Conservation (phyloP, 1,139 yeast species). For the Sugiyamaella japonica region DNA sequence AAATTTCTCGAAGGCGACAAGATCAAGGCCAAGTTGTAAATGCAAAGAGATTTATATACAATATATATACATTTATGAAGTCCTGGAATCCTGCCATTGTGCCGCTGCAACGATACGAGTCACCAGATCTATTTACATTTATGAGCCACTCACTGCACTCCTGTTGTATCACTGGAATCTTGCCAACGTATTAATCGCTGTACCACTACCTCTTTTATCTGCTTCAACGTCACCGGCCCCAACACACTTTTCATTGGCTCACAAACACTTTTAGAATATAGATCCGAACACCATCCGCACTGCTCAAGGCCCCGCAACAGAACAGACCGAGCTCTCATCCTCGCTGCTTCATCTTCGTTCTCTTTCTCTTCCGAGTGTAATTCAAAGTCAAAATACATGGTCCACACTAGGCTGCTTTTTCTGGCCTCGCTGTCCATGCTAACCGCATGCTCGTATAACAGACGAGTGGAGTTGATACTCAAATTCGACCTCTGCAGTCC, state of each 20-base stretch:
- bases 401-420: conserved; percentile 1
- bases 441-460: conserved; percentile 6
- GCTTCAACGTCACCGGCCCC: conserved; percentile 1
- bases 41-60: neutral
- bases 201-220: neutral
- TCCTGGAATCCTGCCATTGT: no score
- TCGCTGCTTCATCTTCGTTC: neutral
- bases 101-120: no score
- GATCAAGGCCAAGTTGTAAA: conserved; percentile 35
- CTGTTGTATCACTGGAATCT: neutral
- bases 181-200: conserved; percentile 1
- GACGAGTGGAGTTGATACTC: conserved; percentile 1
- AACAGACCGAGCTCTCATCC: conserved; percentile 7
- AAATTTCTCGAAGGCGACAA: conserved; percentile 36
- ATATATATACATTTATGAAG: neutral
- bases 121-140: no score
- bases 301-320: conserved; percentile 1
- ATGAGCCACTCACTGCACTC: no score
- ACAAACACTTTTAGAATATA: neutral
- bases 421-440: conserved; percentile 1
- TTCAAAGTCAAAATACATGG: conserved; percentile 9
- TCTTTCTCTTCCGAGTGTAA: neutral
- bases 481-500: neutral
- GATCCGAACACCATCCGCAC: conserved; percentile 11
- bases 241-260: conserved; percentile 3